Conservation (phyloP, 2,329 filamentous ascomycete species). For the Nemania diffusa region DNA sequence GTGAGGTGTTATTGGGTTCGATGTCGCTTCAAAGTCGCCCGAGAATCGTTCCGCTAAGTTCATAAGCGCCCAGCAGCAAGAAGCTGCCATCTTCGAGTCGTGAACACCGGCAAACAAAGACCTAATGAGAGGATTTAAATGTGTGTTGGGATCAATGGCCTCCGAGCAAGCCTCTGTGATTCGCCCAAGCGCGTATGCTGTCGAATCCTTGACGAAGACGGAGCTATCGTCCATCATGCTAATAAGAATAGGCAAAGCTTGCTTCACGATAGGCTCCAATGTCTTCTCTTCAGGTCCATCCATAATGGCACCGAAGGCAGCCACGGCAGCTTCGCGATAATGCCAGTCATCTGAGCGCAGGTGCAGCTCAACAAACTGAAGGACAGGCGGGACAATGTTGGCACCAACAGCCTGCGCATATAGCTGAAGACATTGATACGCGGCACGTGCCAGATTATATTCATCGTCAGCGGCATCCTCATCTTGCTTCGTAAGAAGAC, state of each 20-base stretch:
- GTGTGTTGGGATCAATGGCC: slow-evolving; percentile 84
- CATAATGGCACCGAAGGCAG: slow-evolving; percentile 98
- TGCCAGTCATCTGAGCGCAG: slow-evolving; percentile 94
- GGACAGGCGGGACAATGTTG: slow-evolving; percentile 84
- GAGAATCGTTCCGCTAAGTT: slow-evolving; percentile 97
- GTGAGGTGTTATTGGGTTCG: slow-evolving; percentile 88
- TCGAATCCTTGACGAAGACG: slow-evolving; percentile 93
- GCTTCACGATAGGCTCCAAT: slow-evolving; percentile 93
- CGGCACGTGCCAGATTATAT: slow-evolving; percentile 94
- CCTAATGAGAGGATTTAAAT: slow-evolving; percentile 85
- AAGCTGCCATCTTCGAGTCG: slow-evolving; percentile 95
- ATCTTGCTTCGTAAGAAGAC: slow-evolving; percentile 93
- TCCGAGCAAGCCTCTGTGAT: slow-evolving; percentile 95
- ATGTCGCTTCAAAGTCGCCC: slow-evolving; percentile 78
- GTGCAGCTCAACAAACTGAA: slow-evolving; percentile 91
- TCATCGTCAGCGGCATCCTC: slow-evolving; percentile 97
- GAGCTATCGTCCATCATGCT: slow-evolving; percentile 90
- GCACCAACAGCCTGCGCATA: slow-evolving; percentile 92
- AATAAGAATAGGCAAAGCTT: slow-evolving; percentile 91
- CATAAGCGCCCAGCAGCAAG: slow-evolving; percentile 99
- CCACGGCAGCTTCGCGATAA: slow-evolving; percentile 92
- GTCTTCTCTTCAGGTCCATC: slow-evolving; percentile 95
- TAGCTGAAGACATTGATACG: slow-evolving; percentile 95
- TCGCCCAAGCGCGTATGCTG: slow-evolving; percentile 93
- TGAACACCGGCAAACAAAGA: slow-evolving; percentile 90